Conservation (phyloP, 805 yeast species). For the Pichia cephalocereana region DNA sequence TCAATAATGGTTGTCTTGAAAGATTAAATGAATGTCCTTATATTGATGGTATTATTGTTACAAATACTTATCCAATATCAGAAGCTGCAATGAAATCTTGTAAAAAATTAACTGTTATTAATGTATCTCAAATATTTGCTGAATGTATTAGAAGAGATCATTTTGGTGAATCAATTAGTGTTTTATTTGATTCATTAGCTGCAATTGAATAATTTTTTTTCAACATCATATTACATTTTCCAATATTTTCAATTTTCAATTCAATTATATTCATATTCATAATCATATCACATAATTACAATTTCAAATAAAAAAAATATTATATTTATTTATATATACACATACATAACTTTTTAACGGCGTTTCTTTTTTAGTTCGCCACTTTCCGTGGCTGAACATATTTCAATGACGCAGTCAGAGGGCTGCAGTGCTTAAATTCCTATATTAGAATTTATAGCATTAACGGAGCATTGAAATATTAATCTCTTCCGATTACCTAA, state of each 20-base stretch:
- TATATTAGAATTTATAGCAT: conserved; percentile 29
- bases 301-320: no score
- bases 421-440: conserved; percentile 39
- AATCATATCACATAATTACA: no score
- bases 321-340: not conserved
- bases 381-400: conserved; percentile 6
- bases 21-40: conserved; percentile 66
- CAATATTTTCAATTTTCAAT: no score
- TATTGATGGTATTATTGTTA: conserved; percentile 87
- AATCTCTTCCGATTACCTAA: conserved; percentile 9
- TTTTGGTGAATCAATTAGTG: conserved; percentile 94
- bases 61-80: conserved; percentile 90
- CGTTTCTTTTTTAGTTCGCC: conserved; percentile 10
- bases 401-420: conserved; percentile 47
- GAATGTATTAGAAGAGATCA: conserved; percentile 99
- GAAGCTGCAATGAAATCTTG: conserved; percentile 47
- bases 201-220: conserved; percentile 25
- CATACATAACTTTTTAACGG: not conserved
- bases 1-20: conserved; percentile 80
- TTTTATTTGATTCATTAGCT: conserved; percentile 80
- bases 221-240: not conserved
- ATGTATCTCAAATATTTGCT: conserved; percentile 90
- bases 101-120: conserved; percentile 75
- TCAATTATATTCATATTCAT: no score
- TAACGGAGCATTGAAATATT: conserved; percentile 54